These are phyloP conservation scores for Yamadazyma philogaea DNA, from an alignment of 805 yeast species.

Conservation along the genomic window DNA sequence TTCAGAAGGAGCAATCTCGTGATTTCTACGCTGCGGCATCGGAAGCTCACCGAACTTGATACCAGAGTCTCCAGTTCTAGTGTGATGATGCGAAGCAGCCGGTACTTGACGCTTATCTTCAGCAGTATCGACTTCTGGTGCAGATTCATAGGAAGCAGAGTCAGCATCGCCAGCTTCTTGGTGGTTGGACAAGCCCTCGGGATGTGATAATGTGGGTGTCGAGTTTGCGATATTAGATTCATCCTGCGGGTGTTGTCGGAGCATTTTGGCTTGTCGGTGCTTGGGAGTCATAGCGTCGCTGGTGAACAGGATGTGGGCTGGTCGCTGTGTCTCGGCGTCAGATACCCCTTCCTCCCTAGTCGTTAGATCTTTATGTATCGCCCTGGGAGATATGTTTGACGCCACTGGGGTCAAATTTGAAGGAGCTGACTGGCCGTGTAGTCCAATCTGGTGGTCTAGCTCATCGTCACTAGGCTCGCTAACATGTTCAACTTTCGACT, in stretches of 20 bases:
- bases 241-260: background rate
- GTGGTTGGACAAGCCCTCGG: background rate
- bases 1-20: constrained; percentile 68
- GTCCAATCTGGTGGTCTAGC: background rate
- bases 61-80: constrained; percentile 21
- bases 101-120: background rate
- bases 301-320: constrained; percentile 5
- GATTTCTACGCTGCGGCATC: constrained; percentile 45
- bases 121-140: background rate
- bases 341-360: background rate
- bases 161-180: no score
- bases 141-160: no score
- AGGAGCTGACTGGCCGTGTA: background rate
- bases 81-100: constrained; percentile 4
- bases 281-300: background rate
- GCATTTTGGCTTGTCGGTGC: constrained; percentile 1
- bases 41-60: constrained; percentile 63
- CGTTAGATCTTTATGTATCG: background rate
- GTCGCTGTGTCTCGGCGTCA: background rate
- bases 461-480: constrained; percentile 45
- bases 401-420: background rate
- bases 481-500: constrained; percentile 23
- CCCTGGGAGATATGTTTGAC: background rate
- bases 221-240: background rate
- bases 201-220: background rate